These are phyloP conservation scores for Candida neerlandica DNA, from an alignment of 1,139 yeast species.

Conservation along the genomic window DNA sequence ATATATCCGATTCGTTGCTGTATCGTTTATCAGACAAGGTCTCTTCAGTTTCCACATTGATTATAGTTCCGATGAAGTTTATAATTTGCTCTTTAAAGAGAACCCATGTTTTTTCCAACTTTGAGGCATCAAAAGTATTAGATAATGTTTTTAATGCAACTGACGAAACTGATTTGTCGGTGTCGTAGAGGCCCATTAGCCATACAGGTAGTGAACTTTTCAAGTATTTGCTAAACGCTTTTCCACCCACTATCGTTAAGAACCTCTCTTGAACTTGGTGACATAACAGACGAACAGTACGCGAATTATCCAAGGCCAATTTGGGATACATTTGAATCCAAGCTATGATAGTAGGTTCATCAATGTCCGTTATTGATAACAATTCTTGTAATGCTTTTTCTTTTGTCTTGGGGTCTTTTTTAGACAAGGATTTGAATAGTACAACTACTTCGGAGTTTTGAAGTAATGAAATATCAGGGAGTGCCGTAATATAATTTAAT, in stretches of 20 bases:
- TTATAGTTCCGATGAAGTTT: slow-evolving; percentile 53
- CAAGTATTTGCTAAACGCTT: slow-evolving; percentile 59
- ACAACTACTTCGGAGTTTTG: slow-evolving; percentile 60
- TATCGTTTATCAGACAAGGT: slow-evolving; percentile 78
- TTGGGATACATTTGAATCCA: slow-evolving; percentile 88
- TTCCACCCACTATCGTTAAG: slow-evolving; percentile 59
- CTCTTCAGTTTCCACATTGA: slow-evolving; percentile 58
- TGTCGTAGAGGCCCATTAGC: slow-evolving; percentile 70
- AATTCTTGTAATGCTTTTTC: slow-evolving; percentile 76
- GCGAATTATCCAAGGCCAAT: slow-evolving; percentile 69
- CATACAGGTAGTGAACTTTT: slow-evolving; percentile 74
- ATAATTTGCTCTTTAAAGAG: slow-evolving; percentile 59
- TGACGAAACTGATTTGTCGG: slow-evolving; percentile 60
- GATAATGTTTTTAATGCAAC: slow-evolving; percentile 52
- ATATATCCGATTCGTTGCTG: slow-evolving; percentile 66
- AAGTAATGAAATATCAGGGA: slow-evolving; percentile 71
- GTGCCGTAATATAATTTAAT: slow-evolving; percentile 72
- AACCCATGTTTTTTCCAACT: slow-evolving; percentile 59
- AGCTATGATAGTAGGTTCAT: slow-evolving; percentile 56
- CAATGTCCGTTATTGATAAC: slow-evolving; percentile 18
- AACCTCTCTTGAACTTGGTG: slow-evolving; percentile 65
- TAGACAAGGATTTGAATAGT: slow-evolving; percentile 71
- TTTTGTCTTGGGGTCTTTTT: slow-evolving; percentile 80
- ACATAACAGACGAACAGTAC: slow-evolving; percentile 58
- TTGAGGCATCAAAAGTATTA: slow-evolving; percentile 59